phyloP scores from a whole-genome alignment of 2,329 filamentous ascomycete genomes.

The Gnomoniopsis sp. region DNA sequence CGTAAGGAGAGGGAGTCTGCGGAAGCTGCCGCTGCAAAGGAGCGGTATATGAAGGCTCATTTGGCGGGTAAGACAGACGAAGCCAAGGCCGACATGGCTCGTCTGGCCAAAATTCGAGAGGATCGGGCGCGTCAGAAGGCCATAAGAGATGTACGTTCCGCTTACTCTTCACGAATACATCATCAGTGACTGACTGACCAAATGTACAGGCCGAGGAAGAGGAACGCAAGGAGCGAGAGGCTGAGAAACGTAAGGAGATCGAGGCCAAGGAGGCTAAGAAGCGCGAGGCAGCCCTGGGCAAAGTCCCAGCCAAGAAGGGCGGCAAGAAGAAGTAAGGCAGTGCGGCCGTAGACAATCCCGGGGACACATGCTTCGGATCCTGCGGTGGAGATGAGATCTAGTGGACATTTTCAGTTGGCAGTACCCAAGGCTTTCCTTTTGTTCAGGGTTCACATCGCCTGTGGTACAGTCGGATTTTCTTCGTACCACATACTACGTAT shows the following conservation, averaged over 20 bases:
- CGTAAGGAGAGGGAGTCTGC: slow-evolving; percentile 67
- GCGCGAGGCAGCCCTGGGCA: slow-evolving; percentile 49
- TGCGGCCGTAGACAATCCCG: background rate
- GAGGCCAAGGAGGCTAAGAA: slow-evolving; percentile 55
- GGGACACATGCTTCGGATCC: too few species aligned
- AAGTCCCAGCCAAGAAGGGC: slow-evolving; percentile 36
- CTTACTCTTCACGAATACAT: background rate
- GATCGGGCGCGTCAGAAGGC: slow-evolving; percentile 81
- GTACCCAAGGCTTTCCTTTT: background rate
- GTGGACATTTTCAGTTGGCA: background rate
- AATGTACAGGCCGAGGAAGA: slow-evolving; percentile 53
- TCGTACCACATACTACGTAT: background rate
- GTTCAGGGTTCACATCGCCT: background rate
- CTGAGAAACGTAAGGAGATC: slow-evolving; percentile 45
- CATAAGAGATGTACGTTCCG: slow-evolving; percentile 69
- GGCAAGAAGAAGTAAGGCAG: slow-evolving; percentile 37
- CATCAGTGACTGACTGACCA: slow-evolving; percentile 17
- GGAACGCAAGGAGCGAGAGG: slow-evolving; percentile 51
- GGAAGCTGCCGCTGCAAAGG: slow-evolving; percentile 83
- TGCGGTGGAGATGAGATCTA: background rate
- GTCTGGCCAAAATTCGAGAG: slow-evolving; percentile 78
- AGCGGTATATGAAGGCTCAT: slow-evolving; percentile 87
- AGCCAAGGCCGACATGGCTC: slow-evolving; percentile 82
- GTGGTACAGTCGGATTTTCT: background rate
- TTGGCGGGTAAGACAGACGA: slow-evolving; percentile 96